These are phyloP conservation scores for Linum tenue DNA, from an alignment of 345 rosid species.

Conservation along the genomic window DNA sequence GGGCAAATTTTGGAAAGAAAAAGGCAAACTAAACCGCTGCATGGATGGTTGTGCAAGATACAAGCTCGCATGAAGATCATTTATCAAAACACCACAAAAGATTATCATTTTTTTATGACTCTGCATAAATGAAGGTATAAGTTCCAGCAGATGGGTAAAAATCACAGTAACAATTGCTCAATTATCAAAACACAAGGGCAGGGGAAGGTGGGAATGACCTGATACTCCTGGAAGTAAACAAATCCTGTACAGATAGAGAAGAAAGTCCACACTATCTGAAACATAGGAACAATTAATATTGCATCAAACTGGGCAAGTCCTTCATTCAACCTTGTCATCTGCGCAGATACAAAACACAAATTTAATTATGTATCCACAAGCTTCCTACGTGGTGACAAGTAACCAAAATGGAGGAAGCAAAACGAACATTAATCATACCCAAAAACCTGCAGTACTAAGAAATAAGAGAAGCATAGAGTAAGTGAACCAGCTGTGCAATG, in stretches of 20 bases:
- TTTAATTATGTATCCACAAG: neutral
- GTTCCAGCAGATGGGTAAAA: neutral
- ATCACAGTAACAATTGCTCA: neutral
- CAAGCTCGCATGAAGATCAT: too few species aligned
- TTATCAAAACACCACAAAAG: neutral
- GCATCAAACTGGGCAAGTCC: slow-evolving; percentile 90
- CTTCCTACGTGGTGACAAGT: neutral
- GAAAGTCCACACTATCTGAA: slow-evolving; percentile 99
- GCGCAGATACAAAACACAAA: slow-evolving; percentile 20
- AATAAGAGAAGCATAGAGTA: slow-evolving; percentile 94
- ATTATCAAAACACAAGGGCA: neutral
- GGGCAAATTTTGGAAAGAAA: neutral
- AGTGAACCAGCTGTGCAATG: slow-evolving; percentile 93
- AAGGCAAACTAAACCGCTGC: neutral
- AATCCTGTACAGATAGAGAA: slow-evolving; percentile 98
- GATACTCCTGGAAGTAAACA: slow-evolving; percentile 94
- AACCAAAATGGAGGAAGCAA: neutral
- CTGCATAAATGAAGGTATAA: neutral
- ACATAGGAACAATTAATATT: slow-evolving; percentile 97
- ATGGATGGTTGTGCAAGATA: too few species aligned
- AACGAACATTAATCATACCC: slow-evolving; percentile 41
- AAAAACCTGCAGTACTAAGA: slow-evolving; percentile 96
- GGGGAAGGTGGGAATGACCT: slow-evolving; percentile 38
- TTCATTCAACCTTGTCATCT: slow-evolving; percentile 96
- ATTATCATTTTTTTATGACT: neutral